Percentiles rank a stretch among this genome's conserved stretches.
These are phyloP conservation scores for Nannochloropsis oceanica DNA, from an alignment of 108 stramenopile species.

Conservation along the genomic window DNA sequence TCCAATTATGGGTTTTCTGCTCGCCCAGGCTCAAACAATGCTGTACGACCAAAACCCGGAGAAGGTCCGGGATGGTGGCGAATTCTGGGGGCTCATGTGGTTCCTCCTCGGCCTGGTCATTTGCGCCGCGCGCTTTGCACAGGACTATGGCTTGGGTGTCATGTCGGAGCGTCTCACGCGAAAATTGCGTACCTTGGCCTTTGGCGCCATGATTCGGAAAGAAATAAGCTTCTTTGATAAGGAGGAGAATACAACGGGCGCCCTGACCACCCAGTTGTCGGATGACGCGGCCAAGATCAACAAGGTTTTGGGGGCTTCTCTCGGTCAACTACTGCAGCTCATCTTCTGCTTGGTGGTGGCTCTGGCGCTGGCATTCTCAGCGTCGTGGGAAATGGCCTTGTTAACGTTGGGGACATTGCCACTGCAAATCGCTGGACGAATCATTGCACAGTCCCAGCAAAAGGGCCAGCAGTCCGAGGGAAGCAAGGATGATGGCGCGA, in stretches of 20 bases:
- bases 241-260: neutral
- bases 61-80: too few relatives aligned
- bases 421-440: conserved; percentile 26
- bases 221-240: neutral
- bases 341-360: conserved; percentile 14
- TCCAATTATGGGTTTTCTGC: too few relatives aligned
- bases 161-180: conserved; percentile 8
- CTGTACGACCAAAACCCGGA: too few relatives aligned
- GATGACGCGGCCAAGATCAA: neutral
- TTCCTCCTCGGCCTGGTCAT: too few relatives aligned
- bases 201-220: conserved; percentile 5
- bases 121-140: neutral
- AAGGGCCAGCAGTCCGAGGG: conserved; percentile 20
- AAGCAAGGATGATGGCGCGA: conserved; percentile 33
- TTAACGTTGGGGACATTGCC: conserved; percentile 36
- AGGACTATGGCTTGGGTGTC: neutral
- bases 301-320: neutral
- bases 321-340: neutral
- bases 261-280: neutral
- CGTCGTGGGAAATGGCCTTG: conserved; percentile 31
- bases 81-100: too few relatives aligned
- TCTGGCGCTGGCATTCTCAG: conserved; percentile 34
- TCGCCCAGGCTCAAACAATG: too few relatives aligned
- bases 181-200: neutral
- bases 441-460: conserved; percentile 25